Base-by-base conservation (phyloP, 2,329 filamentous ascomycete genomes). In the Paecilomyces dactylethromorphus region DNA sequence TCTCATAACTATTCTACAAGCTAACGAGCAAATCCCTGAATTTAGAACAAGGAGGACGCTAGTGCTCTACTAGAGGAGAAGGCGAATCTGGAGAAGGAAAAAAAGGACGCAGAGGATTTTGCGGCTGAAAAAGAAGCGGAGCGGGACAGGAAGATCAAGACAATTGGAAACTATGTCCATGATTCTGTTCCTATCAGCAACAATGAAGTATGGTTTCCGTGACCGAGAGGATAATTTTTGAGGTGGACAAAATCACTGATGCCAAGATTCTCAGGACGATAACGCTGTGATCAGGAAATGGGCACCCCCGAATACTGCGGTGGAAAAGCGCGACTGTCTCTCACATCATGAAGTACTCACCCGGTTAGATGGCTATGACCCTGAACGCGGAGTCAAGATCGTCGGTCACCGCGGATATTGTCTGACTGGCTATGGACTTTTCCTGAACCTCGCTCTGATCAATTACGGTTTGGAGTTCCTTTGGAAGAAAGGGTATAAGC, bases 401-500 rank as follows among this genome's bases (percentile, higher is more conserved):
- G 92, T 96, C 52, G 93, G 94, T 56, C 93, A 97, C 76, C 84
- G 93, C 67, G 93, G 93, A 45, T 97, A 97, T 79, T 97, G 93
- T 78, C 78, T 97, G 69, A 91, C 87, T 59, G 88, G 88, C 62
- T 96, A 92, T 81, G 94, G 93, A 61, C 86, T 97, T 45, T 92
- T 93, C 74, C 81, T 96, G 64, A 96, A 96, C 78, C 88, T 94
- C 72, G 94, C 94, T 1, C 83, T 99, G 56, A 87, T 97, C 76
- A 96, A 96, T 78, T 99, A 97, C 72, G 93, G 92, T 56, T 81
- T 97, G 54, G 89, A 96, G 70, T 97, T 96, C 74, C 85, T 97
- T 58, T 85, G 85, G 74, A 81, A 84, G 68, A 89, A 88, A 75
- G 92, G 89, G 58, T 96, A 92, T 76, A 91, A 84, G 31, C 87